These are phyloP conservation scores for Ustilago sp. DNA, from an alignment of 1,284 basidiomycete species.

Conservation along the genomic window DNA sequence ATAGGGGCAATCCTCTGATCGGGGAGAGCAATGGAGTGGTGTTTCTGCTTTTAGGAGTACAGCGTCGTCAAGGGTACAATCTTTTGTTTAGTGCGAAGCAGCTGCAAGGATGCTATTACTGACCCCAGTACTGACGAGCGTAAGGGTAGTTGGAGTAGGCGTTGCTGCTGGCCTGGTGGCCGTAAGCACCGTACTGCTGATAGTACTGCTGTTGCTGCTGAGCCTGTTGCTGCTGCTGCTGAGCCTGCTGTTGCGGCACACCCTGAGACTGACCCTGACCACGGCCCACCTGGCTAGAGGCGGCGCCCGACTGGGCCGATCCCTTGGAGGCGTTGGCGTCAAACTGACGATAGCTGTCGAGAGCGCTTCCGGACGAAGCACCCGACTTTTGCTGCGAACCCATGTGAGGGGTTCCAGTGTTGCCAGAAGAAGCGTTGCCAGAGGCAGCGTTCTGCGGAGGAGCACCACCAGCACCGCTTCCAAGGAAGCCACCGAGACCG, in stretches of 20 bases:
- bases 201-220: slow-evolving; percentile 63
- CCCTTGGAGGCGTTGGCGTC: slow-evolving; percentile 49
- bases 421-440: slow-evolving; percentile 37
- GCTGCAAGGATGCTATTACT: slow-evolving; percentile 17
- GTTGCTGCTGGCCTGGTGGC: slow-evolving; percentile 59
- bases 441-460: slow-evolving; percentile 49
- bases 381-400: slow-evolving; percentile 53
- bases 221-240: slow-evolving; percentile 51
- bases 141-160: slow-evolving; percentile 64
- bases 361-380: slow-evolving; percentile 44
- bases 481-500: slow-evolving; percentile 57
- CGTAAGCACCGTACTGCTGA: slow-evolving; percentile 65
- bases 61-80: slow-evolving; percentile 7
- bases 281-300: slow-evolving; percentile 43
- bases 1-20: slow-evolving; percentile 2
- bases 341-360: slow-evolving; percentile 54
- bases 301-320: slow-evolving; percentile 25
- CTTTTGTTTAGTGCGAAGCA: background rate
- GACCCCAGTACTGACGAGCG: slow-evolving; percentile 66
- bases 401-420: slow-evolving; percentile 50
- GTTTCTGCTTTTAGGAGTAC: background rate
- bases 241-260: slow-evolving; percentile 39
- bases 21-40: slow-evolving; percentile 6
- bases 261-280: slow-evolving; percentile 47
- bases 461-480: slow-evolving; percentile 39